Evolutionary conservation across 306 rosid genomes (phyloP).

Genomic region (Heteromeles arbutifolia): DNA sequence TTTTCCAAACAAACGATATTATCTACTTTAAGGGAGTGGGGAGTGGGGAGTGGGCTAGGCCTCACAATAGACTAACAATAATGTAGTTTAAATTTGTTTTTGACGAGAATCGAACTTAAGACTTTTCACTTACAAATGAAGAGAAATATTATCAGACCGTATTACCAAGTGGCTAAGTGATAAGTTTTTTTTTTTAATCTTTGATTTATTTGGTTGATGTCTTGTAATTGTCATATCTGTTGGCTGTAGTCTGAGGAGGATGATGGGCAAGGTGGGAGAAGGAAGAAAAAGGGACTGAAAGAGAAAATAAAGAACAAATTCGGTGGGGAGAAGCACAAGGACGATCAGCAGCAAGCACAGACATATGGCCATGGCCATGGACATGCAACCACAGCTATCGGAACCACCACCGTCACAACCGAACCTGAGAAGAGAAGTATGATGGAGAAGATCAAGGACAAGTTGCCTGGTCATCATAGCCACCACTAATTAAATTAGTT

Average conservation of each 20-base stretch:
- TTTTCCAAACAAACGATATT: no score
- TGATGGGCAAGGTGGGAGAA: conserved; percentile 57
- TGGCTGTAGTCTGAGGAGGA: conserved; percentile 31
- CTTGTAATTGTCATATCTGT: no score
- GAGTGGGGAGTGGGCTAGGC: no score
- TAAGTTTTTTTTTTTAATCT: no score
- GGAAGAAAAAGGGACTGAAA: conserved; percentile 60
- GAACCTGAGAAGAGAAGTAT: conserved; percentile 58
- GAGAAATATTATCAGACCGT: no score
- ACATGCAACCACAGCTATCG: neutral
- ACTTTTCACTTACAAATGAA: no score
- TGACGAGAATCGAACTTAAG: no score
- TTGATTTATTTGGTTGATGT: neutral
- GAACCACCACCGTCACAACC: neutral
- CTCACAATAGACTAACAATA: no score
- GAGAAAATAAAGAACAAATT: conserved; percentile 61
- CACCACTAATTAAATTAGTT: neutral
- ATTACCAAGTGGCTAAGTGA: no score
- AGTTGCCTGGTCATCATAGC: conserved; percentile 63
- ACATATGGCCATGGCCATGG: neutral
- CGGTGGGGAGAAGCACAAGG: conserved; percentile 24
- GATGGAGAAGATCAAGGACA: conserved; percentile 70
- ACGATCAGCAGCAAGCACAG: conserved; percentile 3
- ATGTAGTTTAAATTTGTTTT: no score
- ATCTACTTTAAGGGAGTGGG: no score